These are phyloP conservation scores for Atalantia buxifolia DNA, from an alignment of 345 rosid species.

Conservation along the genomic window DNA sequence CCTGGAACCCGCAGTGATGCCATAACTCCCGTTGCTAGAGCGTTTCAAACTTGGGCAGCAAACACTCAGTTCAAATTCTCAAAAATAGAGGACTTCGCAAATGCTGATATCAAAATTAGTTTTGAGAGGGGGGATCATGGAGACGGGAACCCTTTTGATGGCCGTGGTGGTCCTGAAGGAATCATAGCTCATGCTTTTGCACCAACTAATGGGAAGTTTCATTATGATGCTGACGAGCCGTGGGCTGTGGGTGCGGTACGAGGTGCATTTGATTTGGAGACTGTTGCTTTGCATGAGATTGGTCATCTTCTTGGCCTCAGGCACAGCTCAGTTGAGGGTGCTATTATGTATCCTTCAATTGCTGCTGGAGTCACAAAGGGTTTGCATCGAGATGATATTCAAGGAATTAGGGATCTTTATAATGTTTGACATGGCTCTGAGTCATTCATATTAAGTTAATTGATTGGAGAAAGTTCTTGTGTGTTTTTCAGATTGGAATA, in stretches of 20 bases:
- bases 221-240: slow-evolving; percentile 27
- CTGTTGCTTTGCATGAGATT: slow-evolving; percentile 39
- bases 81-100: background rate
- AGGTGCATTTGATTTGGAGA: slow-evolving; percentile 10
- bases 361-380: slow-evolving; percentile 20
- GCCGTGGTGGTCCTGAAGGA: background rate
- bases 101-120: slow-evolving; percentile 25
- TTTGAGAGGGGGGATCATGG: slow-evolving; percentile 21
- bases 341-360: slow-evolving; percentile 28
- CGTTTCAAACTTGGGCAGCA: slow-evolving; percentile 27
- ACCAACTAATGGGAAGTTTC: slow-evolving; percentile 25
- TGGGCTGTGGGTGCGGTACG: background rate
- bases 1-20: slow-evolving; percentile 1
- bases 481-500: too few relatives aligned
- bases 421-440: background rate
- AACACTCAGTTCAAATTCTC: slow-evolving; percentile 26
- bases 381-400: slow-evolving; percentile 31
- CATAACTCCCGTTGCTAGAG: slow-evolving; percentile 4
- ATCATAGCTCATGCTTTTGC: slow-evolving; percentile 23
- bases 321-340: slow-evolving; percentile 23
- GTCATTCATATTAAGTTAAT: too few relatives aligned
- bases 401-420: slow-evolving; percentile 28
- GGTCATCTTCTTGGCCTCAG: slow-evolving; percentile 41
- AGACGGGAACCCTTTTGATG: slow-evolving; percentile 17
- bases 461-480: too few relatives aligned